Percentiles rank a stretch among this genome's conserved stretches.
Evolutionary conservation across 331 rosid genomes (phyloP).

Genomic region (Pyrus hybrid): DNA sequence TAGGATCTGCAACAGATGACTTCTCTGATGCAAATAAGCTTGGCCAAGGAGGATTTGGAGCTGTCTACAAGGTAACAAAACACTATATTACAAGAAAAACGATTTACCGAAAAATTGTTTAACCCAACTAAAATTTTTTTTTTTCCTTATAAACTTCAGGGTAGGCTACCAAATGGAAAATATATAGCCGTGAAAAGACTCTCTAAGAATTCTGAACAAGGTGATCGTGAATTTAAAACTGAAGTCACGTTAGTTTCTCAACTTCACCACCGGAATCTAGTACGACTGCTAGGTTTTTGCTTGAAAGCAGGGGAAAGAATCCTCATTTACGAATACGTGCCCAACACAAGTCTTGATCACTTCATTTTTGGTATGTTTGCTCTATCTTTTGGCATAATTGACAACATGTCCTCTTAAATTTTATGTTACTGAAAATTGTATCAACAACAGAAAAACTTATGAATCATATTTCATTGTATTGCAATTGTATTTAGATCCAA

Average conservation of each 20-base stretch:
- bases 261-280: background rate
- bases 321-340: background rate
- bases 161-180: background rate
- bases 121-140: background rate
- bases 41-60: constrained; percentile 21
- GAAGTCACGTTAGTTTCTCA: background rate
- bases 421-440: background rate
- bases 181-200: background rate
- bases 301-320: background rate
- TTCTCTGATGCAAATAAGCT: constrained; percentile 15
- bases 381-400: background rate
- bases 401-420: background rate
- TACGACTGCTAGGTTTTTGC: background rate
- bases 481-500: constrained; percentile 21
- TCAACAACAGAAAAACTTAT: too few species aligned
- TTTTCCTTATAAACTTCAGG: background rate
- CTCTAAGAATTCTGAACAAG: background rate
- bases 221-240: background rate
- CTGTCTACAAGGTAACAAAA: background rate
- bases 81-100: background rate
- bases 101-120: background rate
- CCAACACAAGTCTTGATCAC: background rate
- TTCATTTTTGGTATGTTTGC: background rate
- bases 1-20: constrained; percentile 1
- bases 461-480: background rate